Evolutionary conservation across 306 rosid genomes (phyloP), one percentile per base, ranked within the genome.

Genomic region (Begonia masoniana): DNA sequence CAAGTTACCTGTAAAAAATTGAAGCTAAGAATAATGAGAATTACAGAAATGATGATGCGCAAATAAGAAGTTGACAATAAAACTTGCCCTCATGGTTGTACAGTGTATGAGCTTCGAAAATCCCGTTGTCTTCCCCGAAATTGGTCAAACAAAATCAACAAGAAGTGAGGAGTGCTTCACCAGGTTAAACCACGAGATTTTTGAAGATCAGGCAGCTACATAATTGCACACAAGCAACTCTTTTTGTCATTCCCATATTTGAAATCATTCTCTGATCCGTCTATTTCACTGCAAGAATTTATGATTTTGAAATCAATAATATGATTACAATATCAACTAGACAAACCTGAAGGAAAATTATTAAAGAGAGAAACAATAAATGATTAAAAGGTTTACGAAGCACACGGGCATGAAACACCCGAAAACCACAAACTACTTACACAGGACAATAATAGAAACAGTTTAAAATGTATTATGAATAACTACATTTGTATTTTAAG

Each of bases 191-290:
- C 49, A 12, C 5, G 4, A 10, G 49, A 3, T 10, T 45, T 45
- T n/a, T 45, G 15, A 55, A 64, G 46, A 26, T 66, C 67, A 59
- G 63, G 68, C 76, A 23, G 13, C 56, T 85, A 89, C 97, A 89
- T 89, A 53, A 89, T 74, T 57, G 88, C 66, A 62, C 97, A 89
- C 2, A 83, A 71, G 69, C 97, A 89, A 47, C 76, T 63, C 39
- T 31, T 31, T 81, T 83, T 85, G 76, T 69, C 87, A 59, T 67
- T 82, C 71, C 94, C 94, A 57, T 62, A 73, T 58, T 81, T 89
- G 59, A 78, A 85, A 56, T 85, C 97, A 31, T 89, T 84, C 51
- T 89, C 97, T 15, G 95, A 85, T 67, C 80, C 77, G 63, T 85
- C 91, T 23, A 10, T 68, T 69, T 89, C 97, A 59, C 97, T 89